Conservation (phyloP, 306 rosid genomes). For the Rosa chinensis region DNA sequence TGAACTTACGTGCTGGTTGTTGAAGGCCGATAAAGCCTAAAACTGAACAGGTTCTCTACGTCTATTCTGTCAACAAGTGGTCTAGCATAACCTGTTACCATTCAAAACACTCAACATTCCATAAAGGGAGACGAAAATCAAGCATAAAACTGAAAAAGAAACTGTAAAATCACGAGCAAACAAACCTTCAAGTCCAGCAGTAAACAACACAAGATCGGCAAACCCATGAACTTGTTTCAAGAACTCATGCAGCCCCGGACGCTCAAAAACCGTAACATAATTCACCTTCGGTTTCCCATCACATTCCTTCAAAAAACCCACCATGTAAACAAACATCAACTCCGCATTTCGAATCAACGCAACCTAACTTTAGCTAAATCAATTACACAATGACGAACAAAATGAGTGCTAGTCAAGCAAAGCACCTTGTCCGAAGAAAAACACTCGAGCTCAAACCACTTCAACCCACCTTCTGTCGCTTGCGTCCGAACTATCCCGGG, state of each 20-base stretch:
- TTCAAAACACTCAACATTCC: neutral
- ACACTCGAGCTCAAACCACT: constrained; percentile 90
- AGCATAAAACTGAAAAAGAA: neutral
- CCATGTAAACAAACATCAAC: constrained; percentile 6
- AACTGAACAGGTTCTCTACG: constrained; percentile 53
- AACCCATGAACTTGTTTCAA: constrained; percentile 66
- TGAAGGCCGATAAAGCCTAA: constrained; percentile 91
- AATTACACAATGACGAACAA: neutral
- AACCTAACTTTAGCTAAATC: neutral
- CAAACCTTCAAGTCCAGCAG: constrained; percentile 98
- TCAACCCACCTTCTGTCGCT: constrained; percentile 86
- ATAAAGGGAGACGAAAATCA: neutral
- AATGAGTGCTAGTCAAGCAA: constrained; percentile 6
- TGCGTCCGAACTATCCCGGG: constrained; percentile 65
- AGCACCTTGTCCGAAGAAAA: constrained; percentile 72
- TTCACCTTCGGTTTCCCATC: constrained; percentile 81
- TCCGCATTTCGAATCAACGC: neutral
- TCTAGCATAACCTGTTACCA: constrained; percentile 83
- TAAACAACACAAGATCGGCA: constrained; percentile 86
- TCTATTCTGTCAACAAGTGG: constrained; percentile 95
- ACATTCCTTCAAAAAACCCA: constrained; percentile 60
- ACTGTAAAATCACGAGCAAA: constrained; percentile 3
- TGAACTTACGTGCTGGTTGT: constrained; percentile 82
- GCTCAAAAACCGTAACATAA: constrained; percentile 92
- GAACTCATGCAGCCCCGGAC: constrained; percentile 93